These are phyloP conservation scores for Aquilaria sinensis DNA, from an alignment of 345 rosid species.

Conservation along the genomic window DNA sequence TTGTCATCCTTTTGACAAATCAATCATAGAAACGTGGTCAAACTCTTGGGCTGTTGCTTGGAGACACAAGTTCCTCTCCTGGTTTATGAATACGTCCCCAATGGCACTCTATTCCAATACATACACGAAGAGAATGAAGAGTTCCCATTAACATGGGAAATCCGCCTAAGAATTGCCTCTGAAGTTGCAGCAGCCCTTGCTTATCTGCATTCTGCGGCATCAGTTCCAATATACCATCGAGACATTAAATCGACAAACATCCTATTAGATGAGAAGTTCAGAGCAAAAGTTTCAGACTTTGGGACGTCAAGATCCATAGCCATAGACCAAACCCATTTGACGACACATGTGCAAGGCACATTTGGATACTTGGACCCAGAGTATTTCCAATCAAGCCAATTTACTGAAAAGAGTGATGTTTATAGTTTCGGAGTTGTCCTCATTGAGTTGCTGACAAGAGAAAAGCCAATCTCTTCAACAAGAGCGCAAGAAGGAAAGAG, in stretches of 20 bases:
- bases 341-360: constrained; percentile 11
- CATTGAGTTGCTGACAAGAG: constrained; percentile 5
- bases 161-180: constrained; percentile 13
- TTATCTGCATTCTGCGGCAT: constrained; percentile 17
- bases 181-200: constrained; percentile 17
- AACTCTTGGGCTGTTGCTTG: constrained; percentile 19
- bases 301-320: constrained; percentile 17
- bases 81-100: constrained; percentile 22
- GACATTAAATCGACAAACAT: constrained; percentile 26
- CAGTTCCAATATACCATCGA: constrained; percentile 14
- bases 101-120: constrained; percentile 24
- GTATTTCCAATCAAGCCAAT: constrained; percentile 18
- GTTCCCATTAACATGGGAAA: constrained; percentile 11
- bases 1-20: constrained; percentile 16
- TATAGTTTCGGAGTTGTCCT: constrained; percentile 9
- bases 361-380: constrained; percentile 22
- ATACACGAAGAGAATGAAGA: constrained; percentile 16
- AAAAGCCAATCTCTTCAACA: constrained; percentile 4
- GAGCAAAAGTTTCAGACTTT: constrained; percentile 19
- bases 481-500: not conserved
- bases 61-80: constrained; percentile 19
- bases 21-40: constrained; percentile 19
- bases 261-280: constrained; percentile 15
- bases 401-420: constrained; percentile 13
- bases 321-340: constrained; percentile 19